Conservation (phyloP, 441 rosid genomes). For the Adansonia grandidieri region DNA sequence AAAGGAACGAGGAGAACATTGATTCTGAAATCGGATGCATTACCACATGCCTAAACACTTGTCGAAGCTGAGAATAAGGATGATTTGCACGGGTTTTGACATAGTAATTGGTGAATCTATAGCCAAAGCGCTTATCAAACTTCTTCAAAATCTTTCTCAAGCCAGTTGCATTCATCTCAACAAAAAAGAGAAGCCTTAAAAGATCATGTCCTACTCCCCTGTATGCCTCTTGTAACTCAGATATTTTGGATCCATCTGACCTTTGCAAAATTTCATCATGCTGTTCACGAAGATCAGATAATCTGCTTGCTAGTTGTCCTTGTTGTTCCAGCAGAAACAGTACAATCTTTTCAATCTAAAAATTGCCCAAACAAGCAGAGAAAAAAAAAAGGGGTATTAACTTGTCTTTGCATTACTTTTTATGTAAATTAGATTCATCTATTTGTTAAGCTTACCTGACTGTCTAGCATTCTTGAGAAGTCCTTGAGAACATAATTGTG, state of each 20-base stretch:
- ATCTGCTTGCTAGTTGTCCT: constrained; percentile 51
- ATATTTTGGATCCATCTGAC: constrained; percentile 34
- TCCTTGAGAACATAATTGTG: constrained; percentile 43
- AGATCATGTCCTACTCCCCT: constrained; percentile 53
- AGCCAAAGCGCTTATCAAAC: constrained; percentile 60
- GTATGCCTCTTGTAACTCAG: constrained; percentile 49
- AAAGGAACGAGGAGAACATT: constrained; percentile 22
- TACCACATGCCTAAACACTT: constrained; percentile 68
- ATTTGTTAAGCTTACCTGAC: constrained; percentile 44
- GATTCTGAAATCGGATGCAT: constrained; percentile 10
- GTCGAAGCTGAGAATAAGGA: constrained; percentile 58
- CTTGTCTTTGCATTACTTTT: background rate
- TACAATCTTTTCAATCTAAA: constrained; percentile 56
- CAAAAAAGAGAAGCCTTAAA: constrained; percentile 48
- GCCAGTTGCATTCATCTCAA: constrained; percentile 61
- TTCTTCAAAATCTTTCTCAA: constrained; percentile 56
- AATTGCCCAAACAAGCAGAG: background rate
- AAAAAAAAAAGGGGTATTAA: background rate
- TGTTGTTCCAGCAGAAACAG: constrained; percentile 59
- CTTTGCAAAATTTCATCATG: constrained; percentile 39
- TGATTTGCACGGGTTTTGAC: constrained; percentile 61
- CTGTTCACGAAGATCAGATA: constrained; percentile 40
- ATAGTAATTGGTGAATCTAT: constrained; percentile 54
- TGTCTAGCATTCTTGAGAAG: constrained; percentile 52
- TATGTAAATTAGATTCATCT: background rate